Conservation (phyloP, 495 filamentous ascomycete species). For the Aspergillus nanangensis region DNA sequence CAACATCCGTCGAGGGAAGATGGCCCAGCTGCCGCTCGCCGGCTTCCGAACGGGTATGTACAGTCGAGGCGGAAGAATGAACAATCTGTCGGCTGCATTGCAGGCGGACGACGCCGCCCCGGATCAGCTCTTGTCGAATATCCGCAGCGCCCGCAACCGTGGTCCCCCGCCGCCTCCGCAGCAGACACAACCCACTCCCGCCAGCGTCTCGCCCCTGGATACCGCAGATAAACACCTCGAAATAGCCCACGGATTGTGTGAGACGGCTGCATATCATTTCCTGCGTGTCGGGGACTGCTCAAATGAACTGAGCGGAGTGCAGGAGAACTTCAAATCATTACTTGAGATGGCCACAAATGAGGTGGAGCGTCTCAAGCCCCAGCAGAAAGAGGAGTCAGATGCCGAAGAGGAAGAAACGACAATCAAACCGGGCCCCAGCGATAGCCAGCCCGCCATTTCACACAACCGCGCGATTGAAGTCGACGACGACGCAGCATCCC, state of each 20-base stretch:
- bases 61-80: conserved; percentile 2
- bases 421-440: conserved; percentile 10
- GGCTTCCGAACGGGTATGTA: conserved; percentile 10
- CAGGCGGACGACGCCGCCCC: conserved; percentile 2
- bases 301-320: conserved; percentile 66
- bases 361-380: conserved; percentile 31
- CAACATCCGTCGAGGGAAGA: conserved; percentile 73
- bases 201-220: conserved; percentile 51
- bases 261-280: conserved; percentile 82
- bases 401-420: conserved; percentile 14
- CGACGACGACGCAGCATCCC: conserved; percentile 34
- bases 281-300: conserved; percentile 77
- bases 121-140: conserved; percentile 13
- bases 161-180: conserved; percentile 16
- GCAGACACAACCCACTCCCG: background rate
- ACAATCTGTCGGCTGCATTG: conserved; percentile 7
- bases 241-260: conserved; percentile 72
- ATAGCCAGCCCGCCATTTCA: conserved; percentile 2
- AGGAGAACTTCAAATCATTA: conserved; percentile 43
- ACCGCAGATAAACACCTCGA: conserved; percentile 72
- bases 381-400: conserved; percentile 32
- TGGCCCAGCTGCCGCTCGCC: conserved; percentile 25
- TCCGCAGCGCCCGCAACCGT: conserved; percentile 30
- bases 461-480: conserved; percentile 34
- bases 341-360: conserved; percentile 37